Evolutionary conservation across 2,329 filamentous ascomycete genomes (phyloP).

Genomic region (Didymellaceae sp.): DNA sequence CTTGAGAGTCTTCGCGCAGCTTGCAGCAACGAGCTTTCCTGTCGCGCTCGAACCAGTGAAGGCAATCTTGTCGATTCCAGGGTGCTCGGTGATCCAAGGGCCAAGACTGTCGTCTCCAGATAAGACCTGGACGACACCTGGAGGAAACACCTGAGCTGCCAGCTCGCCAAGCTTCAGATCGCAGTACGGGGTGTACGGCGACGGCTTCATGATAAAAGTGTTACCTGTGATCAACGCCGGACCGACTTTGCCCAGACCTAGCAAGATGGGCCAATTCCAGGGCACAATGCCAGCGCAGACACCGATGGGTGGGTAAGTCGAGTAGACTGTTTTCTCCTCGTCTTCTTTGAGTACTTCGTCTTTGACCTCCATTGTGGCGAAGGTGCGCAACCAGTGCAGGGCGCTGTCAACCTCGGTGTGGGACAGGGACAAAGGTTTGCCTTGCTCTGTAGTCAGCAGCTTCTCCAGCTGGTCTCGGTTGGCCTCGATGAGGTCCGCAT

Average conservation of each 20-base stretch:
- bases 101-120: conserved; percentile 66
- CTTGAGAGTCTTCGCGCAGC: conserved; percentile 63
- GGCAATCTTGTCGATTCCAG: conserved; percentile 65
- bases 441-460: conserved; percentile 34
- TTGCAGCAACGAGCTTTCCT: conserved; percentile 65
- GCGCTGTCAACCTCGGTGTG: conserved; percentile 23
- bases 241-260: conserved; percentile 59
- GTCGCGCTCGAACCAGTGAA: conserved; percentile 68
- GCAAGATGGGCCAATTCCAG: conserved; percentile 52
- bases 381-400: conserved; percentile 41
- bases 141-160: conserved; percentile 63
- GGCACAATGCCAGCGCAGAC: conserved; percentile 49
- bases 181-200: conserved; percentile 63
- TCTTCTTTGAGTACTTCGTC: conserved; percentile 50
- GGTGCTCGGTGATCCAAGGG: conserved; percentile 64
- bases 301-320: conserved; percentile 54
- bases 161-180: conserved; percentile 66
- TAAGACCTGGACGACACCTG: conserved; percentile 66
- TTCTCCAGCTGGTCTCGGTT: conserved; percentile 28
- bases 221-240: conserved; percentile 65
- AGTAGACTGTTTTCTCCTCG: conserved; percentile 53
- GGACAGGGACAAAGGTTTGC: conserved; percentile 32
- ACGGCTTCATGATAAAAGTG: conserved; percentile 63
- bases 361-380: conserved; percentile 34
- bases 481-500: conserved; percentile 29